Conservation (phyloP, 305 asterid genomes). For the Fraxinus dipetala region DNA sequence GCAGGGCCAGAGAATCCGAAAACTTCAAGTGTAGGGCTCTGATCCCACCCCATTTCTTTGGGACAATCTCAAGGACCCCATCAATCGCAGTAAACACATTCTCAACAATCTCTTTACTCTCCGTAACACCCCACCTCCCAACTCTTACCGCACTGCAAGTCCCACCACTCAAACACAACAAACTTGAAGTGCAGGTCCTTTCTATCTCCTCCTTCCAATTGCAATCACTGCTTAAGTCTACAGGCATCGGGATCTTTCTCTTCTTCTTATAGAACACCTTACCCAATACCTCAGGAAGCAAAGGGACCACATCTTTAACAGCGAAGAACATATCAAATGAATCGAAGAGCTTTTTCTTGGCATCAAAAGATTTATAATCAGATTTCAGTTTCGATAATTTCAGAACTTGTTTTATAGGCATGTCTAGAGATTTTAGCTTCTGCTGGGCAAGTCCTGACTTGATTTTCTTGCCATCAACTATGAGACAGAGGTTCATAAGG, state of each 20-base stretch:
- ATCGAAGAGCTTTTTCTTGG: conserved; percentile 46
- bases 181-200: conserved; percentile 41
- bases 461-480: conserved; percentile 70
- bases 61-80: conserved; percentile 47
- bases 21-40: conserved; percentile 80
- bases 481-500: conserved; percentile 45
- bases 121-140: conserved; percentile 55
- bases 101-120: conserved; percentile 48
- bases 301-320: conserved; percentile 33
- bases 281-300: conserved; percentile 66
- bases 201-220: conserved; percentile 80
- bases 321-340: conserved; percentile 63
- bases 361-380: conserved; percentile 57
- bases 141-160: conserved; percentile 63
- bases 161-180: conserved; percentile 72
- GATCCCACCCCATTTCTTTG: conserved; percentile 67
- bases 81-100: conserved; percentile 64
- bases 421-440: conserved; percentile 34
- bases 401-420: conserved; percentile 41
- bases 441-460: conserved; percentile 49
- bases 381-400: conserved; percentile 67
- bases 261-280: conserved; percentile 72
- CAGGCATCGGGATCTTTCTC: conserved; percentile 65
- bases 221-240: conserved; percentile 46
- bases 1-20: conserved; percentile 72